Conservation (phyloP, 1,284 basidiomycete genomes). For the Exobasidium cylindrosporum region DNA sequence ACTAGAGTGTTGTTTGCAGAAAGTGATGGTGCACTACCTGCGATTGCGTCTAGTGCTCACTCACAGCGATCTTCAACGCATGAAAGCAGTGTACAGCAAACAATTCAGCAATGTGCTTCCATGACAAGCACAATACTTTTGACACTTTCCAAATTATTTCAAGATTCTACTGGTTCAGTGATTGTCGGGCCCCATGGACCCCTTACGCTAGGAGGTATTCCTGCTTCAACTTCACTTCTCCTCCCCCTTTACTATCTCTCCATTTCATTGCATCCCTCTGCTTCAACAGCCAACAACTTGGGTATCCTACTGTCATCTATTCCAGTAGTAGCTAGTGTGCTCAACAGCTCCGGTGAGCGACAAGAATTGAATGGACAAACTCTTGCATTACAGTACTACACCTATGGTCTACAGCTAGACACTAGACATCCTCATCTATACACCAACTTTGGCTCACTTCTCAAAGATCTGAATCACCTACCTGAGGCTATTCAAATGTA, state of each 20-base stretch:
- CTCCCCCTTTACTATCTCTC: slow-evolving; percentile 65
- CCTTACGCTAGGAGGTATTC: slow-evolving; percentile 54
- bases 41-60: slow-evolving; percentile 17
- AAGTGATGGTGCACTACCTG: slow-evolving; percentile 35
- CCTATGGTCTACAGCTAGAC: slow-evolving; percentile 63
- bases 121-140: slow-evolving; percentile 63
- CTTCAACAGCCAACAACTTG: slow-evolving; percentile 65
- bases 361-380: slow-evolving; percentile 48
- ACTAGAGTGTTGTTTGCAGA: slow-evolving; percentile 38
- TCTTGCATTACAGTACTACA: slow-evolving; percentile 64
- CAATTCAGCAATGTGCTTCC: slow-evolving; percentile 53
- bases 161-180: slow-evolving; percentile 56
- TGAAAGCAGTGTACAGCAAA: slow-evolving; percentile 23
- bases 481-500: slow-evolving; percentile 63
- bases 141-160: slow-evolving; percentile 63
- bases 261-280: slow-evolving; percentile 61
- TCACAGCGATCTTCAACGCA: background rate
- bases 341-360: slow-evolving; percentile 50
- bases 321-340: slow-evolving; percentile 48
- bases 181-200: slow-evolving; percentile 27
- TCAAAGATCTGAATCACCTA: slow-evolving; percentile 64
- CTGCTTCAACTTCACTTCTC: slow-evolving; percentile 60
- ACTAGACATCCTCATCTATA: slow-evolving; percentile 64
- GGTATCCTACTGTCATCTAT: slow-evolving; percentile 64
- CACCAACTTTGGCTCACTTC: slow-evolving; percentile 64